These are phyloP conservation scores for Rhodotorula kratochvilovae DNA, from an alignment of 768 basidiomycete species.

Conservation along the genomic window DNA sequence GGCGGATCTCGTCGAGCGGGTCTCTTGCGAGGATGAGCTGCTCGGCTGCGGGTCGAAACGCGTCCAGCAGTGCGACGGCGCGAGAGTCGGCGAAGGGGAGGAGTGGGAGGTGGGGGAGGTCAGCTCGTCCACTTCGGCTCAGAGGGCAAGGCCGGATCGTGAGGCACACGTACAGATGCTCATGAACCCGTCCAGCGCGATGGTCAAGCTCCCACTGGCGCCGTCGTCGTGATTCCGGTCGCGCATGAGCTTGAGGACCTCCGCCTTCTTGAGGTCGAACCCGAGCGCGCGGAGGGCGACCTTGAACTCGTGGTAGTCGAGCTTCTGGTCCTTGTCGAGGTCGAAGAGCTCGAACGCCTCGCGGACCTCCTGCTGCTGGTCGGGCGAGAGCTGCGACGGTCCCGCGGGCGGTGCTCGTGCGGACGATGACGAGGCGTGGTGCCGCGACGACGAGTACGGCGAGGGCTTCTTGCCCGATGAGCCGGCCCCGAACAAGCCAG, in stretches of 20 bases:
- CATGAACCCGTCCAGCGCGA: conserved; percentile 89
- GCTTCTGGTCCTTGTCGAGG: conserved; percentile 89
- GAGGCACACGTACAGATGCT: conserved; percentile 88
- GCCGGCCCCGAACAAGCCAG: background rate
- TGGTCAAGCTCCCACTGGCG: conserved; percentile 51
- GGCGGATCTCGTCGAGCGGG: conserved; percentile 90
- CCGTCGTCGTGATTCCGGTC: conserved; percentile 77
- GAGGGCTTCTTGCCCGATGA: conserved; percentile 3
- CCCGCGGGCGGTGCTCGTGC: conserved; percentile 1
- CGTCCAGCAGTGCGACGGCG: background rate
- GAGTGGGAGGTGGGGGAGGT: too few relatives aligned
- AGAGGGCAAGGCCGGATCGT: too few relatives aligned
- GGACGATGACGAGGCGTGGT: conserved; percentile 3
- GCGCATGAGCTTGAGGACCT: conserved; percentile 86
- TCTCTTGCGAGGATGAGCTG: conserved; percentile 88
- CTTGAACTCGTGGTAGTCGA: conserved; percentile 98
- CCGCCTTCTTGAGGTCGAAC: conserved; percentile 96
- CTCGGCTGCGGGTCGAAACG: conserved; percentile 63
- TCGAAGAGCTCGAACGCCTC: conserved; percentile 99
- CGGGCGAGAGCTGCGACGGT: conserved; percentile 44
- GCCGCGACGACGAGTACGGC: background rate
- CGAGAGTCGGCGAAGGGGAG: background rate
- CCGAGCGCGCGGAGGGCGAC: conserved; percentile 97
- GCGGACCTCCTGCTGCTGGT: conserved; percentile 83
- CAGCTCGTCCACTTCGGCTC: background rate